Conservation (phyloP, 2,329 filamentous ascomycete genomes). For the Aspergillus piperis region DNA sequence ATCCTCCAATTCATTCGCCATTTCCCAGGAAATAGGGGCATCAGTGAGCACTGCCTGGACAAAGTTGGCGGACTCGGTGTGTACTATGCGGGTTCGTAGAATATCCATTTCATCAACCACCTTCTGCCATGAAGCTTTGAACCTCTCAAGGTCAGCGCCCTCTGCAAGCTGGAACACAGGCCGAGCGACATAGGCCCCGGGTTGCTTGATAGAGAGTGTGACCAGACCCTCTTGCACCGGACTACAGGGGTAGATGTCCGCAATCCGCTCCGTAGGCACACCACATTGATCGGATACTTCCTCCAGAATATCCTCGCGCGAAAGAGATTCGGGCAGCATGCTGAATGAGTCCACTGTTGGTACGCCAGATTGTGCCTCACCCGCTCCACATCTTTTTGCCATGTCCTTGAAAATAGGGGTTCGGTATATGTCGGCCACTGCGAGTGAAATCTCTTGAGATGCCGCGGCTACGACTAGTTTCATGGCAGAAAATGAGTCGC, state of each 20-base stretch:
- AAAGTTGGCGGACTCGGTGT: conserved; percentile 40
- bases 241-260: conserved; percentile 48
- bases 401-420: conserved; percentile 47
- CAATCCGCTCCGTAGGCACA: conserved; percentile 31
- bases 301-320: conserved; percentile 25
- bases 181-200: conserved; percentile 52
- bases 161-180: conserved; percentile 44
- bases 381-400: conserved; percentile 34
- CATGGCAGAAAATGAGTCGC: conserved; percentile 52
- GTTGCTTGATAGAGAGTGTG: conserved; percentile 50
- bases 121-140: conserved; percentile 51
- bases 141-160: conserved; percentile 42
- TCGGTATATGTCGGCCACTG: conserved; percentile 48
- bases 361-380: not conserved
- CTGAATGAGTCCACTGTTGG: conserved; percentile 29
- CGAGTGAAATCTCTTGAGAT: conserved; percentile 42
- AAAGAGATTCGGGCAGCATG: conserved; percentile 26
- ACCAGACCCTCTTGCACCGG: conserved; percentile 50
- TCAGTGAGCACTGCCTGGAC: conserved; percentile 45
- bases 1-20: conserved; percentile 29
- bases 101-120: conserved; percentile 50
- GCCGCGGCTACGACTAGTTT: conserved; percentile 46
- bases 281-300: conserved; percentile 35
- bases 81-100: conserved; percentile 51
- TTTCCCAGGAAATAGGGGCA: conserved; percentile 38